A percentile compares a stretch with the other conserved stretches of the same genome.
Conservation (phyloP, 2,329 filamentous ascomycete genomes). For the Harringtonia lauricola region DNA sequence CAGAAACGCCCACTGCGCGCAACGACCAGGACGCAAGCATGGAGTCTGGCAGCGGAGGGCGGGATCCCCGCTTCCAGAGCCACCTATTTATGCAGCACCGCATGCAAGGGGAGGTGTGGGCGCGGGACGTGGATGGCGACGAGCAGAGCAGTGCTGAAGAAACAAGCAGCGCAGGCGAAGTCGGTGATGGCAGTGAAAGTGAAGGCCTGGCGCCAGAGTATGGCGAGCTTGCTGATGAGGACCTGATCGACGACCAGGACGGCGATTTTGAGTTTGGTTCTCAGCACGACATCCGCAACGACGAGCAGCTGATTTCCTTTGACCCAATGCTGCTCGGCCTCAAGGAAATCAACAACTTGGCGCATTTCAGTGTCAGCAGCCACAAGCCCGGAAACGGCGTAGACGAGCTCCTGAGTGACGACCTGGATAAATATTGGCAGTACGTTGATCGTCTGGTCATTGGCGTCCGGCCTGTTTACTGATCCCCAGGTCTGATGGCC, state of each 20-base stretch:
- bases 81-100: too few species aligned
- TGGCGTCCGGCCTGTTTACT: background rate
- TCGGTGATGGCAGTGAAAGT: conserved; percentile 10
- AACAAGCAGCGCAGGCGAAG: conserved; percentile 1
- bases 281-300: conserved; percentile 1
- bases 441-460: conserved; percentile 25
- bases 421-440: conserved; percentile 71
- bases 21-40: too few species aligned
- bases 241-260: conserved; percentile 3
- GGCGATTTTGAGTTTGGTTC: conserved; percentile 7
- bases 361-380: conserved; percentile 72
- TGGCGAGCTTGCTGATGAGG: conserved; percentile 8
- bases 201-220: conserved; percentile 11
- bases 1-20: too few species aligned
- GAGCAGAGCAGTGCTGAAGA: background rate
- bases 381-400: conserved; percentile 74
- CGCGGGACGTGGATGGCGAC: background rate
- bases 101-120: too few species aligned
- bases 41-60: too few species aligned
- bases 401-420: conserved; percentile 63
- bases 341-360: conserved; percentile 77
- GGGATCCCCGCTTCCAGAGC: too few species aligned
- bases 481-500: conserved; percentile 58
- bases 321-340: conserved; percentile 46
- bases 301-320: conserved; percentile 22